Base-by-base conservation (phyloP, 2,329 filamentous ascomycete genomes). In the Claviceps humidiphila region DNA sequence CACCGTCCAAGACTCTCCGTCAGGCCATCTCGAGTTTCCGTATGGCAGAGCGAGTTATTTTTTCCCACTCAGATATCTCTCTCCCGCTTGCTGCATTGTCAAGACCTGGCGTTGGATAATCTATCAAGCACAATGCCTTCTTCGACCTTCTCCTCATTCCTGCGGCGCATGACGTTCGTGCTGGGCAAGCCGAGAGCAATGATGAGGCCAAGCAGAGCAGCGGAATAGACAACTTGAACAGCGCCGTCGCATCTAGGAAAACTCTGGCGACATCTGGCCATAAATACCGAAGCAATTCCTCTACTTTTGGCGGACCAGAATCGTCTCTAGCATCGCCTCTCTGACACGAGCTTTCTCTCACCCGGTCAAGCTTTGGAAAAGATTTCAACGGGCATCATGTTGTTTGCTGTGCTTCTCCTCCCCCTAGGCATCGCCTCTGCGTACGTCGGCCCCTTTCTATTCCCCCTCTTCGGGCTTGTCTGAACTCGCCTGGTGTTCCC, bases 271-370 rank as follows among this genome's bases (percentile, higher is more conserved):
- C 56, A 2, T 52, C 58, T 3, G 55, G 53, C 30, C 59, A 66
- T 57, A 60, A 57, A 51, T 67, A 67, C 54, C 63, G 58, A 50
- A 56, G 26, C 61, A 17, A 55, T 65, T 38, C 59, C 61, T 14
- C 52, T 53, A 7, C 58, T 51, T 2, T 57, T 46, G 14, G 17
- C 30, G 30, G 41, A 39, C 20, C 51, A 26, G 16, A 22, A 50
- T 43, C 17, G 16, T 38, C 13, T 30, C 7, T 30, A 45, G 14
- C 34, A 47, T 20, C 39, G 47, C 26, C 14, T 39, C 39, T 42
- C 22, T 30, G 24, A 37, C 26, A 30, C 38, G 16, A 54, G n/a
- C 47, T 34, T 37, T 49, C 47, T 38, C 50, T 53, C 20, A 30
- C 7, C 7, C 54, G 43, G 9, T 41, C 40, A 17, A 57, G 51